Percentiles rank a stretch among this genome's conserved stretches.
Conservation (phyloP, 1,139 yeast species). For the Zygosaccharomyces sapae region DNA sequence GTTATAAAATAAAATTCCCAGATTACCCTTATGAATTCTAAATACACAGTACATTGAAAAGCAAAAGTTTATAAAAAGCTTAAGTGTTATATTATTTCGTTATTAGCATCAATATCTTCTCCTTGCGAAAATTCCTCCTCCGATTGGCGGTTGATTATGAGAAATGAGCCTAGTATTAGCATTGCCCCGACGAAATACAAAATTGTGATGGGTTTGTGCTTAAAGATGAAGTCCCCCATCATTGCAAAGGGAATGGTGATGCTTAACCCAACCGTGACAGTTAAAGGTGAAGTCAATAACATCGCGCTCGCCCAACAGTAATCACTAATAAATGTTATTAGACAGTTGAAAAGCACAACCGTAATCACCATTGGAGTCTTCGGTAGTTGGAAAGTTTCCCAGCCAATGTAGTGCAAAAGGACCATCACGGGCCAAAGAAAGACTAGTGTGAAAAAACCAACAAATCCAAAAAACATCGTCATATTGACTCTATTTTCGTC, state of each 20-base stretch:
- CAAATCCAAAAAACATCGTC: conserved; percentile 88
- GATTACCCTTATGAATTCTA: conserved; percentile 37
- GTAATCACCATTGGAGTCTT: conserved; percentile 47
- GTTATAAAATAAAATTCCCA: conserved; percentile 40
- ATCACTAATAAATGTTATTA: conserved; percentile 79
- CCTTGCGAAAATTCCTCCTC: conserved; percentile 43
- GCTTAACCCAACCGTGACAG: conserved; percentile 91
- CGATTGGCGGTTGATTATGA: conserved; percentile 76
- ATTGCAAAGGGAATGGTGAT: conserved; percentile 92
- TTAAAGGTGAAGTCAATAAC: conserved; percentile 84
- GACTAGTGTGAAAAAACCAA: conserved; percentile 74
- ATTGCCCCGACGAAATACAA: conserved; percentile 74
- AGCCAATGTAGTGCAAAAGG: conserved; percentile 54
- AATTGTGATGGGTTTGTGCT: conserved; percentile 55
- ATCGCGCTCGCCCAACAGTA: conserved; percentile 96
- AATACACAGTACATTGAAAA: conserved; percentile 5
- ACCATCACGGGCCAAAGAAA: conserved; percentile 81
- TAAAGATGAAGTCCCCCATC: conserved; percentile 79
- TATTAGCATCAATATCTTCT: conserved; percentile 8
- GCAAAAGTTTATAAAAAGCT: conserved; percentile 4
- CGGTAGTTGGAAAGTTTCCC: conserved; percentile 74
- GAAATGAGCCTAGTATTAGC: conserved; percentile 75
- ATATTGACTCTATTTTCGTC: conserved; percentile 75
- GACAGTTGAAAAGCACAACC: conserved; percentile 60
- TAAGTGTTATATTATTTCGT: background rate